Conservation (phyloP, 2,329 filamentous ascomycete genomes). For the Coleophoma crateriformis region DNA sequence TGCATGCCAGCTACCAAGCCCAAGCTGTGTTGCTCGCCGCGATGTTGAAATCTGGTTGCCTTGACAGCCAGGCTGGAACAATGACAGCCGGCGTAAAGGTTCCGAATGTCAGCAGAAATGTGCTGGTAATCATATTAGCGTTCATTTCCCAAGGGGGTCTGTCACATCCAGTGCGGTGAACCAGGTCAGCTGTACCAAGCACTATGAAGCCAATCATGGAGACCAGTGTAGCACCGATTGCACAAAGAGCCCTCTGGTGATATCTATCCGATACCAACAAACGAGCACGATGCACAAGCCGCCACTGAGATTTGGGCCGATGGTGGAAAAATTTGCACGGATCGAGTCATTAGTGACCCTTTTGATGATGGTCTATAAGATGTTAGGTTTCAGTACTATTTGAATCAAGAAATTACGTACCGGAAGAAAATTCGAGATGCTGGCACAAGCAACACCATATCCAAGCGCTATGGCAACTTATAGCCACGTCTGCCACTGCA, state of each 20-base stretch:
- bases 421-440: background rate
- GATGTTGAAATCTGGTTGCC: constrained; percentile 3
- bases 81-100: constrained; percentile 2
- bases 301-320: background rate
- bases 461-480: background rate
- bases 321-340: background rate
- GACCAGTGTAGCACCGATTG: background rate
- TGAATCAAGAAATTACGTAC: background rate
- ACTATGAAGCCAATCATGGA: background rate
- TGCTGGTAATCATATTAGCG: background rate
- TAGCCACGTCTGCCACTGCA: background rate
- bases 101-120: background rate
- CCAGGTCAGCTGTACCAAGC: constrained; percentile 1
- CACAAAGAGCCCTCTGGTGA: background rate
- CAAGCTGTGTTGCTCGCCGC: constrained; percentile 5
- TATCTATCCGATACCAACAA: background rate
- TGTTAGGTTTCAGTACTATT: background rate
- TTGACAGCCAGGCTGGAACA: constrained; percentile 6
- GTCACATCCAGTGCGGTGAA: background rate
- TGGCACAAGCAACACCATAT: background rate
- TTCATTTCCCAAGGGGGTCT: too few species aligned
- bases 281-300: background rate
- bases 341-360: background rate
- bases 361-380: background rate
- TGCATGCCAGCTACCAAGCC: constrained; percentile 4